Base-by-base conservation (phyloP, 495 filamentous ascomycete species). In the Talaromyces wortmannii region DNA sequence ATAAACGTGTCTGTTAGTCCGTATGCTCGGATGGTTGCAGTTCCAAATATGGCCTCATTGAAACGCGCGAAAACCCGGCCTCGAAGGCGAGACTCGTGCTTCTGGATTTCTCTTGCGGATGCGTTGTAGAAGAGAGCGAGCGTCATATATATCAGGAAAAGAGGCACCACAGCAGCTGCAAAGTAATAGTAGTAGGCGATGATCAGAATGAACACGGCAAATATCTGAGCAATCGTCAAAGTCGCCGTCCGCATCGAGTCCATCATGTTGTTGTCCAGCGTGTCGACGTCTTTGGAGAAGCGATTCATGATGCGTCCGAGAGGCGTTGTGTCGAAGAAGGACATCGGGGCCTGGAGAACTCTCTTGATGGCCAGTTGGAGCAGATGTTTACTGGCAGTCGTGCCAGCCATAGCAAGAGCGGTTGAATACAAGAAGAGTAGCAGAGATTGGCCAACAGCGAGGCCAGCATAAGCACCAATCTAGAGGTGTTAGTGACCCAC, bases 11-110 rank as follows among this genome's bases (percentile, higher is more conserved):
- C 66, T 0, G 72, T 60, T 62, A 83, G 83, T 55, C 75, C 78
- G 61, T 83, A 89, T 0, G 81, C 81, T 12, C 86, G 81, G 50
- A 89, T 87, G 11, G 85, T 88, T 40, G 76, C 69, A 8, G 87
- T 77, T 16, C 86, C 86, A 0, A 77, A 77, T 13, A 88, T 72
- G 0, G 82, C 78, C 3, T 80, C 78, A 0, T 77, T 79, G 56
- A 89, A 88, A 46, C 80, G 78, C 57, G 87, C 83, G 59, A 87
- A 88, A 2, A 89, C 78, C 0, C 83, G 84, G 1, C 79, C 83
- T 60, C 85, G 85, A 13, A 77, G 71, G 17, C 78, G 80, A 7
- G 80, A 81, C 64, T 89, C 84, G 10, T 87, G 70, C 5, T 85
- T 72, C 61, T 87, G 87, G 18, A 83, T 71, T 40, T 87, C 85